Percentiles rank a stretch among this genome's conserved stretches.
Conservation (phyloP, 116 monocot species). For the Posidonia oceanica region DNA sequence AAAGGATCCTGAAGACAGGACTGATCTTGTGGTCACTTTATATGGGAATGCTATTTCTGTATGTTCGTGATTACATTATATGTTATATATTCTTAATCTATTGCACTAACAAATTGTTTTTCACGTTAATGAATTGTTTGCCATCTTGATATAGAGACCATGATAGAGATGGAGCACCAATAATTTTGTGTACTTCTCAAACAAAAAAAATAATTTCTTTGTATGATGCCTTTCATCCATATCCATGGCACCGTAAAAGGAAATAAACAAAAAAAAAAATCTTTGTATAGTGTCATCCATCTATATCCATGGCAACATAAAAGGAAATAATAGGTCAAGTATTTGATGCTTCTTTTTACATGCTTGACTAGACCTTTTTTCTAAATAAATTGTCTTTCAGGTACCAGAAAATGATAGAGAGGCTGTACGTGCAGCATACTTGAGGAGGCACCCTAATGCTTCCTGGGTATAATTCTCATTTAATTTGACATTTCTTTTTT, state of each 20-base stretch:
- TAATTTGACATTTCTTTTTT: neutral
- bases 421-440: constrained; percentile 42
- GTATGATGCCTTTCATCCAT: too few relatives aligned
- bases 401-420: constrained; percentile 56
- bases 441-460: constrained; percentile 75
- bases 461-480: constrained; percentile 58
- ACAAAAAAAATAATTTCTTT: too few relatives aligned
- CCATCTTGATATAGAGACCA: too few relatives aligned
- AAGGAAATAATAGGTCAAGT: too few relatives aligned
- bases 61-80: constrained; percentile 9
- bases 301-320: too few relatives aligned
- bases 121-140: too few relatives aligned
- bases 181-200: too few relatives aligned
- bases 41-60: constrained; percentile 68
- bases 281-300: too few relatives aligned
- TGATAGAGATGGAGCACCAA: too few relatives aligned
- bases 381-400: constrained; percentile 12
- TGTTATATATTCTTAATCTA: neutral
- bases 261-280: too few relatives aligned
- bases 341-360: neutral
- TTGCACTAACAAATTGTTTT: neutral
- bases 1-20: constrained; percentile 84
- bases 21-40: constrained; percentile 72
- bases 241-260: too few relatives aligned
- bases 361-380: neutral